Conservation (phyloP, 2,329 filamentous ascomycete genomes). For the Penicillium sp. region DNA sequence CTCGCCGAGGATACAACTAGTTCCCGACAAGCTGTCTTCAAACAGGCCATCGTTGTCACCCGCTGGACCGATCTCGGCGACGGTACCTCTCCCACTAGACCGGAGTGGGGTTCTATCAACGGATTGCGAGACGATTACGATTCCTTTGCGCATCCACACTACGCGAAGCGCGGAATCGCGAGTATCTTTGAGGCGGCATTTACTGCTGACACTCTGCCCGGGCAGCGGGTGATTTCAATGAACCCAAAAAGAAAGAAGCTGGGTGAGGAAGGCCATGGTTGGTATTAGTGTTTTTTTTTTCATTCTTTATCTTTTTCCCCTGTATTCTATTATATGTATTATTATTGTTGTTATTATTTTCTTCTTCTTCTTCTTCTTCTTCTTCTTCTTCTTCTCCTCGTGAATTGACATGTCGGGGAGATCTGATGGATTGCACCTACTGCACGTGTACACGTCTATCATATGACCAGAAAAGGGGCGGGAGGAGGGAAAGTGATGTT, state of each 20-base stretch:
- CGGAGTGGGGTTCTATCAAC: constrained; percentile 53
- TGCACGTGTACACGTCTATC: no score
- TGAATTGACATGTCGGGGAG: no score
- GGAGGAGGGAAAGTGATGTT: no score
- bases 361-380: no score
- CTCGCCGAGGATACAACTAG: constrained; percentile 51
- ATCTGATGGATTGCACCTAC: no score
- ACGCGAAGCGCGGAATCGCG: constrained; percentile 52
- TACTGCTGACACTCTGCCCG: constrained; percentile 50
- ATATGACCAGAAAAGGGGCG: no score
- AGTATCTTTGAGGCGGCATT: constrained; percentile 55
- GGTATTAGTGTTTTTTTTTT: constrained; percentile 40
- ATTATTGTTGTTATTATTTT: not conserved
- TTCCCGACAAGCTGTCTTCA: constrained; percentile 43
- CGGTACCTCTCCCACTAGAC: constrained; percentile 43
- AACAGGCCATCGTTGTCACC: constrained; percentile 55
- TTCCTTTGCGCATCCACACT: constrained; percentile 44
- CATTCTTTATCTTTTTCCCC: no score
- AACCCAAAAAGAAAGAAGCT: constrained; percentile 52
- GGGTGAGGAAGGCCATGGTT: constrained; percentile 52
- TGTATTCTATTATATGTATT: no score
- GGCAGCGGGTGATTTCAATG: constrained; percentile 52
- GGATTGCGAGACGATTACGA: constrained; percentile 45
- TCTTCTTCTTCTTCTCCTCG: no score
- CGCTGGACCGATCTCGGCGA: constrained; percentile 58